Evolutionary conservation across 345 rosid genomes (phyloP), one percentile per base, ranked within the genome.

Genomic region (Arabidopsis thaliana): DNA sequence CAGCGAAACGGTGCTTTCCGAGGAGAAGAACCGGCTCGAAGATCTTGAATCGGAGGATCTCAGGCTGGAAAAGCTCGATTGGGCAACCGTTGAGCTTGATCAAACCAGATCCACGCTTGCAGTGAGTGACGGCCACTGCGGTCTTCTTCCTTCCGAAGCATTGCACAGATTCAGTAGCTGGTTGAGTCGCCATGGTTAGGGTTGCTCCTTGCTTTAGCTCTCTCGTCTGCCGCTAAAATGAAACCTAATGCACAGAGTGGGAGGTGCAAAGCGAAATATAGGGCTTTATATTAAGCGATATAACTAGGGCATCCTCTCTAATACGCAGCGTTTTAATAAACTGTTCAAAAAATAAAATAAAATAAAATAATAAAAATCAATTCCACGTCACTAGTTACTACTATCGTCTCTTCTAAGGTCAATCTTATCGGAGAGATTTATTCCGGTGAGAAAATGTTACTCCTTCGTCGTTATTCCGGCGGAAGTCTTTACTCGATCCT

Each of bases 111-210:
- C 97, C 97, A 32, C 83, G 84, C 76, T 89, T 91, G 83, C 97
- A 91, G 87, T 89, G 67, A 2, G 95, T 87, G 23, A 91, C 97
- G 0, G 95, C 97, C 0, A 87, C 93, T 3, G 95, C 97, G 0
- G 93, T 91, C 83, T 91, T 91, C 86, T 91, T 91, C 66, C 93
- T 83, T 20, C 95, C 95, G 30, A 87, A 91, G 80, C 97, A 89
- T 67, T 89, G 95, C 0, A 91, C 97, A 0, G 92, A 85, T 67
- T 84, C 57, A 0, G 11, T n/a, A 1, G 78, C 69, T 42, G 48
- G 25, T 78, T 72, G 61, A 2, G 78, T 72, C 73, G 81, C 81
- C 81, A 78, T 66, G 67, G 3, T 65, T 65, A 56, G 38, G 8
- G 22, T 7, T 58, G 58, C 65, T 44, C 30, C 32, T 76, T 46